These are phyloP conservation scores for Thraustotheca clavata DNA, from an alignment of 352 stramenopile species.

Conservation along the genomic window DNA sequence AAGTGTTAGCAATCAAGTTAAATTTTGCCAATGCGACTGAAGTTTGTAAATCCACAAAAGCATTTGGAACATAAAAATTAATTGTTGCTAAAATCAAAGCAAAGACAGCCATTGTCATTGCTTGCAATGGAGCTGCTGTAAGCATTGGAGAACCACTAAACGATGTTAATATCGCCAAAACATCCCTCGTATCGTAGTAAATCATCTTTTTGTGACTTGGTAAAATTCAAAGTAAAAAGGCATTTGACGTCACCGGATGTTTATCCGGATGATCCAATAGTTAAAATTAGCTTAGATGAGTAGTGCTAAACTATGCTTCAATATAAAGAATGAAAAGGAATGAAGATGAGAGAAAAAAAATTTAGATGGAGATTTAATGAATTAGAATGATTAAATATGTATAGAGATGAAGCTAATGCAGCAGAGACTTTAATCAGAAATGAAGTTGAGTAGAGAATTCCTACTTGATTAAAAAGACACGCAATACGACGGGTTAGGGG, in stretches of 20 bases:
- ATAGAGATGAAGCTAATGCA: too few relatives aligned
- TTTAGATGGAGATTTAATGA: too few relatives aligned
- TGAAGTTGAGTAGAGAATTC: too few relatives aligned
- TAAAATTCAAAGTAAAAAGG: neutral
- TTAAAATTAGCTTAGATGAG: too few relatives aligned
- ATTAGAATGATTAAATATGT: too few relatives aligned
- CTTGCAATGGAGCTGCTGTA: conserved; percentile 27
- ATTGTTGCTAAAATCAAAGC: conserved; percentile 25
- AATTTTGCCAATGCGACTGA: conserved; percentile 27
- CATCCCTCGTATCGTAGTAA: neutral
- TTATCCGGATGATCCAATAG: neutral
- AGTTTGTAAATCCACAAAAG: conserved; percentile 20
- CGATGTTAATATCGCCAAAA: neutral
- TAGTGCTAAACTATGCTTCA: too few relatives aligned
- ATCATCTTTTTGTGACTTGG: conserved; percentile 3
- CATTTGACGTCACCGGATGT: neutral
- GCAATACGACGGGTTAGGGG: too few relatives aligned
- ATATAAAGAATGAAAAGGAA: too few relatives aligned
- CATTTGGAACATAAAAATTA: conserved; percentile 23
- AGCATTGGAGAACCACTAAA: conserved; percentile 28
- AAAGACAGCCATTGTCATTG: conserved; percentile 22
- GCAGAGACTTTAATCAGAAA: too few relatives aligned
- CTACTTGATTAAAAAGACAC: too few relatives aligned
- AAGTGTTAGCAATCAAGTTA: conserved; percentile 29
- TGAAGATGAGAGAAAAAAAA: too few relatives aligned